phyloP scores from a whole-genome alignment of 257 asterid genomes.

The Jaltomata sinuosa region DNA sequence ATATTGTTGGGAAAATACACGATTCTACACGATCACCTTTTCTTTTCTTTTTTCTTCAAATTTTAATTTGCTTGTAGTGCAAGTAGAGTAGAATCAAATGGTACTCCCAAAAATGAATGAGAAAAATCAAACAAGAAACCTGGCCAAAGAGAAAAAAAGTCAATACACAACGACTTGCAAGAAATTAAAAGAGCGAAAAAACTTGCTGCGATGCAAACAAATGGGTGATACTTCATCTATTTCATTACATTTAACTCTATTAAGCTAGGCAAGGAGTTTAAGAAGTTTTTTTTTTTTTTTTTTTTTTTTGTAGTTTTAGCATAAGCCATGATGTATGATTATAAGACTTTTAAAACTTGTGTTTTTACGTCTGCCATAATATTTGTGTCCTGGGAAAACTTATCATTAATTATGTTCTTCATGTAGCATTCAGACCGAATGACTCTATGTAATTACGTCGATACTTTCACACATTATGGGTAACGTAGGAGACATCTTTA shows the following conservation, averaged over 20 bases:
- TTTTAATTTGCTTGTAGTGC: neutral
- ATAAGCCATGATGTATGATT: too few relatives aligned
- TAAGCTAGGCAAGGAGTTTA: too few relatives aligned
- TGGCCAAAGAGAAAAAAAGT: neutral
- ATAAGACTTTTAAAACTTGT: too few relatives aligned
- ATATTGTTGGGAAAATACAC: neutral
- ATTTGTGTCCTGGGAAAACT: neutral
- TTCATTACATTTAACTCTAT: too few relatives aligned
- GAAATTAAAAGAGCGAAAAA: neutral
- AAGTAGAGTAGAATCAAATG: neutral
- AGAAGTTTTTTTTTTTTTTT: too few relatives aligned
- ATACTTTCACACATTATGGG: too few relatives aligned
- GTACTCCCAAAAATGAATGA: neutral
- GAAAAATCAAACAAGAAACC: neutral
- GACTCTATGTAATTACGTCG: too few relatives aligned
- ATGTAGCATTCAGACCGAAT: too few relatives aligned
- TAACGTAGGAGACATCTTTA: too few relatives aligned
- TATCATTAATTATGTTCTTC: too few relatives aligned
- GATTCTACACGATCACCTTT: neutral
- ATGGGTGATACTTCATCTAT: neutral
- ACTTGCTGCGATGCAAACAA: neutral
- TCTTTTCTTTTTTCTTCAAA: too few relatives aligned
- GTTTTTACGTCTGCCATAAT: neutral
- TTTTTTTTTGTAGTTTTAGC: too few relatives aligned
- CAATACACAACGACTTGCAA: neutral